phyloP scores from a whole-genome alignment of 129 eudicot species.

The Lonicera japonica region DNA sequence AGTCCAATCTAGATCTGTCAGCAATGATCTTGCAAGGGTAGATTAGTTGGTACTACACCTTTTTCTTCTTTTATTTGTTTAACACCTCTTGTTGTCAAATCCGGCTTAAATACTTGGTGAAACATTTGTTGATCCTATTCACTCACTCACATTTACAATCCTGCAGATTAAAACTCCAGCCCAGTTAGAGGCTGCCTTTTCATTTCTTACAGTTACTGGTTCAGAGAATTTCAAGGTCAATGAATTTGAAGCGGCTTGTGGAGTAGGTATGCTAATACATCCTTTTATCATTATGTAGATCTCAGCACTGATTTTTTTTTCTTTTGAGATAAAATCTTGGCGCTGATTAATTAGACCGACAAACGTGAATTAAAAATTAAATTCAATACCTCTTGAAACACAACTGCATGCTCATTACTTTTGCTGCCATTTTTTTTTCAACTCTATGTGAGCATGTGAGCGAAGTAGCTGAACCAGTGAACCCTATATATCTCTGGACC shows the following conservation, averaged over 20 bases:
- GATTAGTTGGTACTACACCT: background rate
- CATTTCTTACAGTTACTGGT: constrained; percentile 56
- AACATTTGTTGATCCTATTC: background rate
- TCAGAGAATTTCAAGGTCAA: constrained; percentile 42
- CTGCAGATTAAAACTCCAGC: constrained; percentile 83
- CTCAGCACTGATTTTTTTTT: background rate
- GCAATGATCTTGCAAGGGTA: no score
- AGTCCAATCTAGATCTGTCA: background rate
- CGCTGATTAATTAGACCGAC: no score
- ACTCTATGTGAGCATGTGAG: background rate
- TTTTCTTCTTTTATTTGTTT: background rate
- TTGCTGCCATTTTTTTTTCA: no score
- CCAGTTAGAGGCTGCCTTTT: constrained; percentile 83
- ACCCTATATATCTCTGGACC: no score
- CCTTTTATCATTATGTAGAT: background rate
- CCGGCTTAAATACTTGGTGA: background rate
- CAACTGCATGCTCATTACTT: no score
- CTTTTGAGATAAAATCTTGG: no score
- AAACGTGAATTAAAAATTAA: no score
- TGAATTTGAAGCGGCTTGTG: constrained; percentile 91
- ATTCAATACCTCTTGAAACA: no score
- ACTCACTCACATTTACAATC: background rate
- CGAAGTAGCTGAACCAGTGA: no score
- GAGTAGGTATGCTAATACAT: constrained; percentile 61
- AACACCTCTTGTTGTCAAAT: constrained; percentile 3